Evolutionary conservation across 2,329 filamentous ascomycete species (phyloP), one percentile per base, ranked within the genome.

Genomic region (Penicillium sp.): DNA sequence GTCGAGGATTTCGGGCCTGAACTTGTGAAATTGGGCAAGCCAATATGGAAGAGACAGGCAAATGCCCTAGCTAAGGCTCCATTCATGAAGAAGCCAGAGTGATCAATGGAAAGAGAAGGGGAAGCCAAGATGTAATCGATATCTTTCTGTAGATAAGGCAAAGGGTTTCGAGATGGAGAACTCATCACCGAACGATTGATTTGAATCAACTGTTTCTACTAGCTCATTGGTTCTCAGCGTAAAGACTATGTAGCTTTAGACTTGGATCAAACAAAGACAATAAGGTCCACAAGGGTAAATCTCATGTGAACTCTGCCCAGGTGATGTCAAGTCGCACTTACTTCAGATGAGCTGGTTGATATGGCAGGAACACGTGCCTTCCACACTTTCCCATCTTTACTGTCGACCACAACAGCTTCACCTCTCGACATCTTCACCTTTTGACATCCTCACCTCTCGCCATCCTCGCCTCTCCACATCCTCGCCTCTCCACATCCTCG

Each of bases 1-100:
- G 58, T 79, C 5, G 60, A 70, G 2, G 66, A 72, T 4, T 79
- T 80, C 57, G 77, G 78, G 0, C 38, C 58, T 1, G 51, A 62
- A 48, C 63, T 80, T 9, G 58, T 75, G 9, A 46, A 42, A 13
- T 45, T 76, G 52, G 75, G 70, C 1, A 67, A 50, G 38, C 31
- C 48, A 4, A 59, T 77, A 7, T 81, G 77, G 77, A 59, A 63
- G 31, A 37, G 8, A 21, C 31, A 53, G 41, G 41, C 31, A 2
- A 9, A 53, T 37, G 31, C 50, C 2, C 13, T 53, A 7, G 38
- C 19, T 41, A 9, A 45, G 0, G 38, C 27, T 15, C 15, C 38
- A 33, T 52, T 19, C 27, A n/a, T 19, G 38, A 15, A 25, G 21
- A 33, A 23, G 4, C 21, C 37, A 7, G 6, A 42, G 37, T 25